Conservation (phyloP, 2,329 filamentous ascomycete species). For the Scedosporium dehoogii region DNA sequence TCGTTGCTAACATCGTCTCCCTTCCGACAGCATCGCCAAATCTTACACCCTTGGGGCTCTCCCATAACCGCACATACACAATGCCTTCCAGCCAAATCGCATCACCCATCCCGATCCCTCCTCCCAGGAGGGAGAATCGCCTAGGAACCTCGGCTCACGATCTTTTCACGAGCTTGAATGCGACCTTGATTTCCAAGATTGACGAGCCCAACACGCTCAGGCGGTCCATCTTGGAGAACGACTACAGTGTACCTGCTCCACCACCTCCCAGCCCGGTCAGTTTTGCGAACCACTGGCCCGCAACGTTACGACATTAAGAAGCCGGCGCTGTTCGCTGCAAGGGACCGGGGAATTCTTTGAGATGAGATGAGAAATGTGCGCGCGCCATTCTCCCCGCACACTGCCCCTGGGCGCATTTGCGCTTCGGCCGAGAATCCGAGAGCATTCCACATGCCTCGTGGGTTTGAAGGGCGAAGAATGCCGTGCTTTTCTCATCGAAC, state of each 20-base stretch:
- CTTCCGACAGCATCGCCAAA: background rate
- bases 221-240: slow-evolving; percentile 43
- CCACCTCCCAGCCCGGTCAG: slow-evolving; percentile 55
- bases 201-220: slow-evolving; percentile 34
- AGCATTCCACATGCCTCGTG: no score
- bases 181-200: slow-evolving; percentile 34
- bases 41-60: background rate
- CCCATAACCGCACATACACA: slow-evolving; percentile 9
- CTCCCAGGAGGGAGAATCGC: slow-evolving; percentile 36
- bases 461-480: no score
- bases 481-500: no score
- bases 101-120: slow-evolving; percentile 37
- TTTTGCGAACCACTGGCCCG: slow-evolving; percentile 47
- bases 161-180: slow-evolving; percentile 42
- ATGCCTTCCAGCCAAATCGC: slow-evolving; percentile 25
- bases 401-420: no score
- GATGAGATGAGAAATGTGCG: no score
- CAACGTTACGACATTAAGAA: slow-evolving; percentile 12
- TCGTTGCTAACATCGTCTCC: background rate
- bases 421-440: no score
- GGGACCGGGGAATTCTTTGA: background rate
- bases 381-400: no score
- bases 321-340: background rate
- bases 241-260: slow-evolving; percentile 55
- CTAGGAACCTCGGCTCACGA: slow-evolving; percentile 27